Evolutionary conservation across 1,284 basidiomycete genomes (phyloP), one percentile per base, ranked within the genome.

Genomic region (Puccinia horiana): DNA sequence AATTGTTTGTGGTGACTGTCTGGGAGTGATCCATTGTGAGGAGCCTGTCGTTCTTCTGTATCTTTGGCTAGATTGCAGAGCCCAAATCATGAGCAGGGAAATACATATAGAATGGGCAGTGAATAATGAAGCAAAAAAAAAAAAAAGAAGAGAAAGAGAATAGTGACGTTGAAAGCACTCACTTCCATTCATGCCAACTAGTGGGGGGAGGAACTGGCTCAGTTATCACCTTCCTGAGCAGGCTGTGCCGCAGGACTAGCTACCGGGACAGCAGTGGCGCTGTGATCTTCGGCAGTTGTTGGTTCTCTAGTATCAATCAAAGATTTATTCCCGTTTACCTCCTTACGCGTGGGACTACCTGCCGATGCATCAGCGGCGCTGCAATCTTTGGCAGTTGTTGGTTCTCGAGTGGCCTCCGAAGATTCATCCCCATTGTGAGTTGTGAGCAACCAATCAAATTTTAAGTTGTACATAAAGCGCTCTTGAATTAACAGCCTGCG

Each of bases 361-460:
- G 47, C 69, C 44, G 69, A n/a, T 8, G 69, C 69, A 20, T 42
- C 69, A 70, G 42, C 69, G 26, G 42, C 14, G 69, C 42, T 49
- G 1, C 69, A 4, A 18, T 70, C 69, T 35, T 70, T 70, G 16
- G 69, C 47, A 8, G 69, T 42, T 18, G 49, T 35, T 18, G n/a
- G 42, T 35, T 69, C 69, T 70, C 69, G 14, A 29, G 42, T 70
- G 16, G 69, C 42, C 5, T 20, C 42, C 1, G 69, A 70, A 9
- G 40, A 49, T 4, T 70, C 69, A 16, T 37, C 69, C 12, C 20
- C 40, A 20, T 42, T 40, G 47, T 26, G 44, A 18, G 42, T 49
- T 70, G 37, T 26, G 16, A 74, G 35, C 11, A 70, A 63, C 83
- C 83, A 83, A 58, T 83, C 83, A 69, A 70, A 83, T 14, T 82